Percentiles rank a stretch among this genome's conserved stretches.
phyloP scores from a whole-genome alignment of 768 basidiomycete genomes.

The Tulasnella sp. region DNA sequence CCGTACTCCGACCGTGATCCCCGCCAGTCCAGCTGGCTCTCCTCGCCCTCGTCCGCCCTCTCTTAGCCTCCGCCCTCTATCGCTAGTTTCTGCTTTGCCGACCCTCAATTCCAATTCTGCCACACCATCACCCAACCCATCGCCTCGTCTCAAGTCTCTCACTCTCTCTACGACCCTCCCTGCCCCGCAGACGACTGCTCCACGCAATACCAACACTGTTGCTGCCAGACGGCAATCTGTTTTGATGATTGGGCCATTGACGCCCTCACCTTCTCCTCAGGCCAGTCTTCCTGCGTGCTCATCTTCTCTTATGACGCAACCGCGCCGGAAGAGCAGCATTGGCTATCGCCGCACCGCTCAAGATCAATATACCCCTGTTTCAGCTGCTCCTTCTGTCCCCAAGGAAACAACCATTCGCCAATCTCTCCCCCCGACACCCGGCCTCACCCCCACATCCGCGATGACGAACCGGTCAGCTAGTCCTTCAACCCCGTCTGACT shows the following conservation, averaged over 20 bases:
- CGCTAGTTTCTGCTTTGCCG: conserved; percentile 19
- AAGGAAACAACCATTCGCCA: conserved; percentile 1
- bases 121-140: conserved; percentile 37
- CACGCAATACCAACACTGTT: conserved; percentile 1
- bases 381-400: conserved; percentile 17
- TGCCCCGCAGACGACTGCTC: background rate
- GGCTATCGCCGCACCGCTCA: conserved; percentile 8
- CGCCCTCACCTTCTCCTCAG: conserved; percentile 4
- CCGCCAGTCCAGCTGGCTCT: conserved; percentile 9
- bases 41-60: conserved; percentile 8
- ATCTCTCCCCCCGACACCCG: conserved; percentile 40
- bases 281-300: too few species aligned
- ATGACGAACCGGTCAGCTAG: conserved; percentile 25
- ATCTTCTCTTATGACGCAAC: background rate
- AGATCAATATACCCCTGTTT: background rate
- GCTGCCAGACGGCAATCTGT: background rate
- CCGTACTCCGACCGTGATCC: conserved; percentile 22
- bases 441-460: conserved; percentile 54
- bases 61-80: conserved; percentile 14
- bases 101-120: conserved; percentile 16
- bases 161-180: conserved; percentile 30
- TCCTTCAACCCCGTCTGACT: background rate
- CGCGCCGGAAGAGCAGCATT: conserved; percentile 5
- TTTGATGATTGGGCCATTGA: background rate
- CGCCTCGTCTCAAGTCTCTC: conserved; percentile 42